These are phyloP conservation scores for Talaromyces ruber DNA, from an alignment of 495 filamentous ascomycete species.

Conservation along the genomic window DNA sequence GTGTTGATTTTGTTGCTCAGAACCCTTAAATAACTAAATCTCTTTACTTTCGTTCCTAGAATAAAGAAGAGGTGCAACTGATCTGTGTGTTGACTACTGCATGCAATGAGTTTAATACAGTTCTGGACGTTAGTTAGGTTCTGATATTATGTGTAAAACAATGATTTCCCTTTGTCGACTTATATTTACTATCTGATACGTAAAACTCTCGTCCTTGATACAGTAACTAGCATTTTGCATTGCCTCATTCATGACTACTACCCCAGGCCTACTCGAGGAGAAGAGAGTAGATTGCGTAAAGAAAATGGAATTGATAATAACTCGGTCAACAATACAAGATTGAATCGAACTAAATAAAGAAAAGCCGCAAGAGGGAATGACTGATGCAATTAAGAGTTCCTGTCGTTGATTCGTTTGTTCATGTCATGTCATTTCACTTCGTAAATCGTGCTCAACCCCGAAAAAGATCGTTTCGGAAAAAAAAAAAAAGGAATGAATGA, in stretches of 20 bases:
- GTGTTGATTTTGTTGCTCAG: slow-evolving; percentile 54
- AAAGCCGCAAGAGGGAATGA: background rate
- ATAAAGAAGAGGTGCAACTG: background rate
- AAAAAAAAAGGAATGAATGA: slow-evolving; percentile 3
- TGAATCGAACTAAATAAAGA: background rate
- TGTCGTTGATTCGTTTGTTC: background rate
- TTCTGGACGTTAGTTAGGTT: background rate
- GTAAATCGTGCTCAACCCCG: background rate
- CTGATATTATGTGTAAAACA: slow-evolving; percentile 1
- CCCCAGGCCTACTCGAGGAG: background rate
- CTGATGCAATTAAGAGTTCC: background rate
- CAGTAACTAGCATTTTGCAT: too few species aligned
- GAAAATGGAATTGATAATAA: too few species aligned
- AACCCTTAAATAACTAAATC: slow-evolving; percentile 48
- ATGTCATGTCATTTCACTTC: background rate
- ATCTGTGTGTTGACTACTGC: background rate
- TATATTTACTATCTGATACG: background rate
- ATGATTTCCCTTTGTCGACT: background rate
- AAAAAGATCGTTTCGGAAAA: slow-evolving; percentile 10
- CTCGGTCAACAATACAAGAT: background rate
- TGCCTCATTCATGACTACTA: too few species aligned
- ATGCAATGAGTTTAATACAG: background rate
- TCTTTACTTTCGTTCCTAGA: background rate
- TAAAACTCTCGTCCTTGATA: too few species aligned
- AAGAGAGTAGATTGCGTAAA: background rate